These are phyloP conservation scores for Saccharomycopsis selenospora DNA, from an alignment of 805 yeast genomes.

Conservation along the genomic window DNA sequence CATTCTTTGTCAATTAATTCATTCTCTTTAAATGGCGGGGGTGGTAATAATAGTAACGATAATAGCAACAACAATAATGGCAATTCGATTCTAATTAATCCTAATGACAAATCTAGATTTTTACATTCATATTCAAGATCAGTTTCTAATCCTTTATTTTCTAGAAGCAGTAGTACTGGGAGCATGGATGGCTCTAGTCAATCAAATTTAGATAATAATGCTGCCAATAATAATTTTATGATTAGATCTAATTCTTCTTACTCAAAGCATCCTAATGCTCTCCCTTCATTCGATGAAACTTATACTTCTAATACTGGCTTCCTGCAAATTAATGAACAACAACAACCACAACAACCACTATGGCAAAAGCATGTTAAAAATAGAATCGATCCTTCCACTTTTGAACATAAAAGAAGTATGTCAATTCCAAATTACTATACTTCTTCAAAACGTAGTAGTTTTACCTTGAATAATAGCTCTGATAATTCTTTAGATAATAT, in stretches of 20 bases:
- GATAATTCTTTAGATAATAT: constrained; percentile 1
- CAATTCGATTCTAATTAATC: neutral
- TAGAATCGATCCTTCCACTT: constrained; percentile 8
- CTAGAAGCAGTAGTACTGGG: neutral
- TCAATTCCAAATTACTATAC: constrained; percentile 13
- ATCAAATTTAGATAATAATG: neutral
- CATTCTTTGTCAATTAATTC: constrained; percentile 15
- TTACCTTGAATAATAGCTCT: neutral
- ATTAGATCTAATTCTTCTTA: constrained; percentile 3
- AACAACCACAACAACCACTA: constrained; percentile 3
- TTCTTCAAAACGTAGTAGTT: neutral
- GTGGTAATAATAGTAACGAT: neutral
- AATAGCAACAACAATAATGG: neutral
- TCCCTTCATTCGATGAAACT: neutral
- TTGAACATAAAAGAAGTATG: constrained; percentile 20
- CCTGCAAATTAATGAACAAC: neutral
- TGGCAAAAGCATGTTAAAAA: constrained; percentile 17
- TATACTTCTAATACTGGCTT: neutral
- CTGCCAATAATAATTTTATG: constrained; percentile 1
- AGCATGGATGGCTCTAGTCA: neutral
- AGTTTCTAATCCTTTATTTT: constrained; percentile 17
- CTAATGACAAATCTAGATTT: constrained; percentile 5
- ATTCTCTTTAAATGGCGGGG: neutral
- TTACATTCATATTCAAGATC: constrained; percentile 15
- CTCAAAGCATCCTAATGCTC: neutral